phyloP scores from a whole-genome alignment of 495 filamentous ascomycete species.

The Penicillium turbatum region DNA sequence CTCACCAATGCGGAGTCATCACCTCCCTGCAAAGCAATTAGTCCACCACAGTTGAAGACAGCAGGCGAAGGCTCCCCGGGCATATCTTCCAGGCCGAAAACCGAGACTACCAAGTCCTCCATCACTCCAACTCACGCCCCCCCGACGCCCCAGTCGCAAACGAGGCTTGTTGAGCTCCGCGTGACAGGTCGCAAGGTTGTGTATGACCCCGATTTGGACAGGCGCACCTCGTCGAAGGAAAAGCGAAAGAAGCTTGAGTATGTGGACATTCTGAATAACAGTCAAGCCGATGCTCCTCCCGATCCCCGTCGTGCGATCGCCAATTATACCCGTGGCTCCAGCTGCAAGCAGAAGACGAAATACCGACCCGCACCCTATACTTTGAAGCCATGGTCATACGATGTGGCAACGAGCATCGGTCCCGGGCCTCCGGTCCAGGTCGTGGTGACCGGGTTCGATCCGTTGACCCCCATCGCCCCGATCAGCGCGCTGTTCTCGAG shows the following conservation, averaged over 20 bases:
- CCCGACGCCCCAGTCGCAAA: constrained; percentile 51
- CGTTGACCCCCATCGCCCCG: constrained; percentile 72
- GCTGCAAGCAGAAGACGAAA: constrained; percentile 67
- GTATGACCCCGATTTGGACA: constrained; percentile 73
- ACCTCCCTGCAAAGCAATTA: constrained; percentile 54
- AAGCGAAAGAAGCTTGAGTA: constrained; percentile 69
- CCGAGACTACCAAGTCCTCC: constrained; percentile 25
- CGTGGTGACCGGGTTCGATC: constrained; percentile 90
- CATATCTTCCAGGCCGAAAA: constrained; percentile 7
- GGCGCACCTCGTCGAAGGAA: constrained; percentile 54
- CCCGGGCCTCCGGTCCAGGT: constrained; percentile 86
- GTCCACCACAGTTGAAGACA: constrained; percentile 44
- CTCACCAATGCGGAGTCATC: constrained; percentile 75
- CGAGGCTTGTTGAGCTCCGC: constrained; percentile 53
- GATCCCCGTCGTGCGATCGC: constrained; percentile 73
- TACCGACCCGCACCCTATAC: constrained; percentile 74
- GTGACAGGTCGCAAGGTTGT: constrained; percentile 64
- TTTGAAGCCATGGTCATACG: constrained; percentile 71
- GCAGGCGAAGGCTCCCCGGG: constrained; percentile 22
- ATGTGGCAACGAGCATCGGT: constrained; percentile 73
- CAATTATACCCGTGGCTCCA: constrained; percentile 52
- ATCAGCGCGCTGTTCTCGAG: constrained; percentile 76
- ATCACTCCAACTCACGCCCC: constrained; percentile 50
- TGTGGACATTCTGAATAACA: constrained; percentile 59
- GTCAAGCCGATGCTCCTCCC: constrained; percentile 63